A percentile compares a stretch with the other conserved stretches of the same genome.
phyloP scores from a whole-genome alignment of 306 rosid species.

The Sesbania bispinosa region DNA sequence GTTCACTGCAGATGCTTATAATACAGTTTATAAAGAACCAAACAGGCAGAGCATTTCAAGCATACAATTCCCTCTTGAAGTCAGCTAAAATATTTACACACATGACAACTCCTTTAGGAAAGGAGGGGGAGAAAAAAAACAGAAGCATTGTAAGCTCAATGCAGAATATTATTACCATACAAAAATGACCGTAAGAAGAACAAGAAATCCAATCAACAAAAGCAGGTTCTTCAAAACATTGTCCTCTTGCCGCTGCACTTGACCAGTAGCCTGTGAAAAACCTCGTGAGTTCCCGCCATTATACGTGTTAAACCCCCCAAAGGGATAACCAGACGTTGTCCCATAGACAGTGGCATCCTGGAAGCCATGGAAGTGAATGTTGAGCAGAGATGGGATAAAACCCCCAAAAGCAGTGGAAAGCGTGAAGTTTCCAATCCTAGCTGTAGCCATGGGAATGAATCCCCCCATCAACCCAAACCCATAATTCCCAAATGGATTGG shows the following conservation, averaged over 20 bases:
- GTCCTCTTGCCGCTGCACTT: conserved; percentile 66
- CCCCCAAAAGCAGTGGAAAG: conserved; percentile 83
- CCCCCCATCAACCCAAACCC: conserved; percentile 91
- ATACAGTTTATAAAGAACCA: conserved; percentile 27
- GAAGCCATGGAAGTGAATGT: conserved; percentile 75
- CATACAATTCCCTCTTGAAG: conserved; percentile 20
- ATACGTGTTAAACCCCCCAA: conserved; percentile 55
- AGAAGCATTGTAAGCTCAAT: neutral
- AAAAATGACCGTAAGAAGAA: conserved; percentile 67
- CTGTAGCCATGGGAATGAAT: conserved; percentile 73
- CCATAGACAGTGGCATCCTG: conserved; percentile 92
- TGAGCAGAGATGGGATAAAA: conserved; percentile 70
- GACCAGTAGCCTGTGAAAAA: conserved; percentile 43
- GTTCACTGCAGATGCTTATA: conserved; percentile 10
- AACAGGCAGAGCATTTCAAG: conserved; percentile 19
- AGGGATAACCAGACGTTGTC: conserved; percentile 73
- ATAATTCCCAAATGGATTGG: conserved; percentile 54
- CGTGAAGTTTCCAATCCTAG: conserved; percentile 79
- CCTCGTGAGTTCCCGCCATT: conserved; percentile 66
- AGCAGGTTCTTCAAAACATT: conserved; percentile 72
- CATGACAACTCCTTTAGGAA: neutral
- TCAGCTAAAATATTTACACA: conserved; percentile 48
- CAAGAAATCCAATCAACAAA: conserved; percentile 65
- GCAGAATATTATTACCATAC: conserved; percentile 41
- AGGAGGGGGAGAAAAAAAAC: neutral